phyloP scores from a whole-genome alignment of 208 protist species.

The Vickermania ingenoplastis region DNA sequence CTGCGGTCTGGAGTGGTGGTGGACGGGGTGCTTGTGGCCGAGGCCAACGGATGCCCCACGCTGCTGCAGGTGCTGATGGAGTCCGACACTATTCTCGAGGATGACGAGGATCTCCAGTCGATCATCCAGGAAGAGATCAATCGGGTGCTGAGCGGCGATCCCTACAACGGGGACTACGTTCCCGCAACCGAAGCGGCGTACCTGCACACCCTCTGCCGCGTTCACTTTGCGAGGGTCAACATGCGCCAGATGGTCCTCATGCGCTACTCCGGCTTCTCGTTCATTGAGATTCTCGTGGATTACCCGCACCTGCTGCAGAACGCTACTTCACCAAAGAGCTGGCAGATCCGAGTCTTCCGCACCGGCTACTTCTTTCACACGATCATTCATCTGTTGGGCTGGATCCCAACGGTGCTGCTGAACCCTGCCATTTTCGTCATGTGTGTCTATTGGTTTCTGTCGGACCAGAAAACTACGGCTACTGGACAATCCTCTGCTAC shows the following conservation, averaged over 20 bases:
- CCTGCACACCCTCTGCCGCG: conserved; percentile 41
- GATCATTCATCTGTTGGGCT: conserved; percentile 7
- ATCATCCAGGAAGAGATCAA: conserved; percentile 72
- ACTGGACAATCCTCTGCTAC: conserved; percentile 73
- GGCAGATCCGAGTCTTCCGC: neutral
- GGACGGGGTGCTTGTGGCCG: conserved; percentile 44
- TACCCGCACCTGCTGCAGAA: conserved; percentile 54
- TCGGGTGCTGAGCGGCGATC: conserved; percentile 32
- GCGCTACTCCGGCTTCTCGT: conserved; percentile 75
- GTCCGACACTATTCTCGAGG: conserved; percentile 44
- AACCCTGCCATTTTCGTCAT: conserved; percentile 31
- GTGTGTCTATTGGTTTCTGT: conserved; percentile 30
- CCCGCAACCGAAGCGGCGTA: conserved; percentile 46
- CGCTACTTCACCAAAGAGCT: conserved; percentile 5
- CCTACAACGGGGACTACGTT: conserved; percentile 30
- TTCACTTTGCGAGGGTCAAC: conserved; percentile 45
- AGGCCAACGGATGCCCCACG: conserved; percentile 34
- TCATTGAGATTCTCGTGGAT: conserved; percentile 62
- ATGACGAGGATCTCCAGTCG: conserved; percentile 39
- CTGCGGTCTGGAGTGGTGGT: conserved; percentile 45
- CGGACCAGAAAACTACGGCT: conserved; percentile 30
- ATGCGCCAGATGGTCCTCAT: conserved; percentile 56
- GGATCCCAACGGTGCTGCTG: conserved; percentile 49
- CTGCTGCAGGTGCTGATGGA: conserved; percentile 56
- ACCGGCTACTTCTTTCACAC: conserved; percentile 14